phyloP scores from a whole-genome alignment of 768 basidiomycete genomes.

The Agaricus subrufescens region DNA sequence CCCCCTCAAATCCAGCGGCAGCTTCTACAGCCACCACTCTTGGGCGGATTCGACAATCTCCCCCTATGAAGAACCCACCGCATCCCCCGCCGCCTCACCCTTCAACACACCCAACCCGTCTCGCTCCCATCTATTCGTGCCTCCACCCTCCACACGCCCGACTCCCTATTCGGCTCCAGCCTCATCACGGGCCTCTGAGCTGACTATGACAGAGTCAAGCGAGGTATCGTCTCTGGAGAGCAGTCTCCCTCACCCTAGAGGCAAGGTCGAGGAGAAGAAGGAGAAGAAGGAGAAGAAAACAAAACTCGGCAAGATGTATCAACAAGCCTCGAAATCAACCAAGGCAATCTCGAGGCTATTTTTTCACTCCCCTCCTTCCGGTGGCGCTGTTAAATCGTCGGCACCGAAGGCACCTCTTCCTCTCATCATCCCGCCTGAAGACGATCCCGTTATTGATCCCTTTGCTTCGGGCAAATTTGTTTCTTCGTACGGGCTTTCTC shows the following conservation, averaged over 20 bases:
- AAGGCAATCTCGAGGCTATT: neutral
- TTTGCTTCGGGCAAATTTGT: conserved; percentile 3
- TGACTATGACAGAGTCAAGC: too few relatives aligned
- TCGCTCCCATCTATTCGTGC: too few relatives aligned
- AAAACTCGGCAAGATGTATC: conserved; percentile 5
- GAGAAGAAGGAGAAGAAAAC: neutral
- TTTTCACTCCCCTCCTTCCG: neutral
- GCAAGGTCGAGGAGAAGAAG: too few relatives aligned
- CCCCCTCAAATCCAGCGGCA: conserved; percentile 1
- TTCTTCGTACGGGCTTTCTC: conserved; percentile 1
- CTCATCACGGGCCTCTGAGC: too few relatives aligned
- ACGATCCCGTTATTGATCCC: neutral
- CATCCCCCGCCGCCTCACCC: neutral
- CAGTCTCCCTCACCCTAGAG: too few relatives aligned
- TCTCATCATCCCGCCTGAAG: neutral
- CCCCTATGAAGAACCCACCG: neutral
- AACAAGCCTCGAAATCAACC: neutral
- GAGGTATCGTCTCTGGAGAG: too few relatives aligned
- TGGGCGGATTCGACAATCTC: conserved; percentile 4
- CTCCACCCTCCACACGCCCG: too few relatives aligned
- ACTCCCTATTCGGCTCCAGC: too few relatives aligned
- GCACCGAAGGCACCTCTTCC: neutral
- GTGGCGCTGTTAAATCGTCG: neutral
- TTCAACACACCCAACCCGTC: too few relatives aligned
- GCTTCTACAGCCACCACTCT: neutral